Evolutionary conservation across 2,329 filamentous ascomycete genomes (phyloP), one percentile per base, ranked within the genome.

Genomic region (Botrytis galanthina): DNA sequence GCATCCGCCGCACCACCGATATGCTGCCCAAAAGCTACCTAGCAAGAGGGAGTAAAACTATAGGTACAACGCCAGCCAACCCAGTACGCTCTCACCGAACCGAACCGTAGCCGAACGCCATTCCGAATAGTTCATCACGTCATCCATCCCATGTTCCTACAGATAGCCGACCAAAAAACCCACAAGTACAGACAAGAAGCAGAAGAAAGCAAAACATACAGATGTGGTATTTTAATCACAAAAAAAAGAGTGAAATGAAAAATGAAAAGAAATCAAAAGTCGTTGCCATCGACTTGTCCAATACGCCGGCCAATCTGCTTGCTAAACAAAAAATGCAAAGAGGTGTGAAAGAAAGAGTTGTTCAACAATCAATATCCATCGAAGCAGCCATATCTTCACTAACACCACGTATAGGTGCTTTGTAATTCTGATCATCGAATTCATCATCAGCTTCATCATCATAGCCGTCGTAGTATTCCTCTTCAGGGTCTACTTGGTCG

Each of bases 341-440:
- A 42, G 64, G 10, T 9, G 46, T 60, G 67, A 73, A 62, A 71
- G 44, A 44, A 42, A 60, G 67, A 71, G 42, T 42, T 69, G 37
- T 51, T 76, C 54, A 78, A 68, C 75, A 76, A 67, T 85, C 89
- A 77, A 91, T 87, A 78, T 91, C 89, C 88, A 91, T 91, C 32
- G 85, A 84, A 6, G 85, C 85, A 44, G 88, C 88, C 64, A 91
- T 85, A 75, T 91, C 89, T 80, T 91, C 89, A 76, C 88, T 91
- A 80, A 90, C 85, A 44, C 86, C 86, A 59, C 89, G 84, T 62
- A 88, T 83, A 12, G 84, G 83, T 61, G 83, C 83, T 62, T 83
- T 83, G 32, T 83, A 84, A 26, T 82, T 82, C 64, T 85, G 83
- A 18, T 85, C 80, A 70, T 80, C 78, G 0, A 77, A 77, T 67